Base-by-base conservation (phyloP, 805 yeast species). In the Candida ortonii region DNA sequence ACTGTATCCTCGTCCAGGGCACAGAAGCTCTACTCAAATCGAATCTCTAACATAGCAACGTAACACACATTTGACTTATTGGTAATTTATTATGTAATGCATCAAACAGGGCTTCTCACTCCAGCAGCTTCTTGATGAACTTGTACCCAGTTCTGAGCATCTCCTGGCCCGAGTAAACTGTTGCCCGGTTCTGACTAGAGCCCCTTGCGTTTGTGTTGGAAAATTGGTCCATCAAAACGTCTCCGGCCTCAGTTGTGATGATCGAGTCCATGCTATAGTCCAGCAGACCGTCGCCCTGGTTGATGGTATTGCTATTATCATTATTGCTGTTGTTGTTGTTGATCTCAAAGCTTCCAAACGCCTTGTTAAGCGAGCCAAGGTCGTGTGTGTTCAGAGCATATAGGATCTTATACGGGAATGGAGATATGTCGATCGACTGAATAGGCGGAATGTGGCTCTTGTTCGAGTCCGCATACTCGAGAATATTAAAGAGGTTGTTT, bases 371-470 rank as follows among this genome's bases (percentile, higher is more conserved):
- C 3, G 53, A 35, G 19, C 37, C 41, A 2, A 48, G 34, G 25
- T 50, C 55, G 30, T 50, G 50, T 3, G 59, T 51, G 33, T 52
- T 49, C 22, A 46, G 32, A 11, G 52, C 54, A 34, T 41, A 53
- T 11, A 50, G 33, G 3, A 76, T 62, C 28, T 59, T 59, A 45
- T 68, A 75, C 0, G 74, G 85, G 49, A 84, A 84, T 3, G 93
- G 90, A 8, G 78, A 61, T 18, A 71, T 61, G 3, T 80, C 87
- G 11, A 78, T 62, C 1, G 84, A 71, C 12, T 81, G 73, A 16
- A 84, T 80, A 1, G 85, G 83, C 3, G 95, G 94, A 2, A 85
- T 77, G 46, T 81, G 88, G 30, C 67, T 73, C 48, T 76, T 80
- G 49, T 79, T 68, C 6, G 53, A 48, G 47, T 81, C 83, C 11